Evolutionary conservation across 495 filamentous ascomycete species (phyloP).

Genomic region (Aspergillus kassunensis): DNA sequence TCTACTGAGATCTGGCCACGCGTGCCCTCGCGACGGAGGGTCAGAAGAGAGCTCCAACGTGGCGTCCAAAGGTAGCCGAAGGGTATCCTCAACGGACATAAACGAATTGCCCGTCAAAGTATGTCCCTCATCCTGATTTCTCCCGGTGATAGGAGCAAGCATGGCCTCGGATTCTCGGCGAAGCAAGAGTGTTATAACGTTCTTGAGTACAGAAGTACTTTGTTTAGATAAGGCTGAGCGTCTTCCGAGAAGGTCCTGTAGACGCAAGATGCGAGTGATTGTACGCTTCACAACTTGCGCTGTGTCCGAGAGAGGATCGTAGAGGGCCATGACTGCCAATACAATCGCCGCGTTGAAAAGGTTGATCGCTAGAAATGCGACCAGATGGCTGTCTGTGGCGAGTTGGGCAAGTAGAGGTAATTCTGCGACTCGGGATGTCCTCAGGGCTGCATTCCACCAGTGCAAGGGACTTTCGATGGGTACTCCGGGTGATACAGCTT

Average conservation of each 20-base stretch:
- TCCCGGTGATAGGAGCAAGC: slow-evolving; percentile 19
- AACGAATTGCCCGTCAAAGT: neutral
- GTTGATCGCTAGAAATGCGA: slow-evolving; percentile 34
- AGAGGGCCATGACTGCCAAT: slow-evolving; percentile 29
- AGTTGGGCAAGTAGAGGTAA: slow-evolving; percentile 23
- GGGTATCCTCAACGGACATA: slow-evolving; percentile 26
- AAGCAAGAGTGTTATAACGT: slow-evolving; percentile 24
- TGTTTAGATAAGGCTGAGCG: slow-evolving; percentile 29
- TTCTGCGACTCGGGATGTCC: slow-evolving; percentile 28
- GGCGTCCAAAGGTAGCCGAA: slow-evolving; percentile 22
- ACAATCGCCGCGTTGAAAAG: slow-evolving; percentile 33
- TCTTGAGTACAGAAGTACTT: slow-evolving; percentile 26
- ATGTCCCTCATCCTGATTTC: neutral
- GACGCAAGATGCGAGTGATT: slow-evolving; percentile 28
- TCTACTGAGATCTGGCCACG: slow-evolving; percentile 8
- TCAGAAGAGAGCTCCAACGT: slow-evolving; percentile 10
- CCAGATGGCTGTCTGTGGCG: slow-evolving; percentile 28
- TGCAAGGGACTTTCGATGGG: slow-evolving; percentile 16
- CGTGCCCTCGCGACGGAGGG: slow-evolving; percentile 1
- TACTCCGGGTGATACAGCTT: neutral
- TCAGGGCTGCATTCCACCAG: slow-evolving; percentile 29
- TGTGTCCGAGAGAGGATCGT: slow-evolving; percentile 29
- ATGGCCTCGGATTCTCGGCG: slow-evolving; percentile 24
- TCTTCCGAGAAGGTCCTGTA: slow-evolving; percentile 26
- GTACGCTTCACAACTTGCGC: slow-evolving; percentile 33